Percentiles rank a stretch among this genome's conserved stretches.
These are phyloP conservation scores for Leptographium flavum DNA, from an alignment of 2,329 filamentous ascomycete genomes.

Conservation along the genomic window DNA sequence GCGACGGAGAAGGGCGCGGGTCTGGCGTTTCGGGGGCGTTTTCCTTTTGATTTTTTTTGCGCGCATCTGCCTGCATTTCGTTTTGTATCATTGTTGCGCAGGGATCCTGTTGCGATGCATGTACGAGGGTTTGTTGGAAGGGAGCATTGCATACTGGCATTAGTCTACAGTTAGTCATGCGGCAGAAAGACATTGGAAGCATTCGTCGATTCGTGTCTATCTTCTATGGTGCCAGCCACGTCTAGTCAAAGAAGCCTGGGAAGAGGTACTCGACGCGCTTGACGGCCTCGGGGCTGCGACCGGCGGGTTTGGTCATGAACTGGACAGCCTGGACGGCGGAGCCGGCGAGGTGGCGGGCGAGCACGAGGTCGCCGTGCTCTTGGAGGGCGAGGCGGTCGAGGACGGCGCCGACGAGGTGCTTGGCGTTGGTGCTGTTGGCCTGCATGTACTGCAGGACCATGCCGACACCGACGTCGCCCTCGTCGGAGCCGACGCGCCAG, in stretches of 20 bases:
- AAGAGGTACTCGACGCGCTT: constrained; percentile 79
- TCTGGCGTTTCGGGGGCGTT: too few species aligned
- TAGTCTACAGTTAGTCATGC: too few species aligned
- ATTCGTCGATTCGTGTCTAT: too few species aligned
- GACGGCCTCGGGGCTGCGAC: constrained; percentile 58
- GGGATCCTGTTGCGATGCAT: too few species aligned
- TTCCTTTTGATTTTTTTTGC: too few species aligned
- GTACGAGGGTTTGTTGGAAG: neutral
- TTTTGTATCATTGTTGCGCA: too few species aligned
- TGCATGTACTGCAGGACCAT: constrained; percentile 98
- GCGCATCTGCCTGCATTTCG: too few species aligned
- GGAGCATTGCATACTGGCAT: too few species aligned
- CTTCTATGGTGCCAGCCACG: neutral
- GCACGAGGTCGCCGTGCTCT: constrained; percentile 60
- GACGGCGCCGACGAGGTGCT: constrained; percentile 70
- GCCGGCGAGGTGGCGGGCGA: constrained; percentile 70
- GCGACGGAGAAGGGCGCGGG: too few species aligned
- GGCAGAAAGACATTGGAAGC: too few species aligned
- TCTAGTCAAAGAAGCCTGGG: constrained; percentile 51
- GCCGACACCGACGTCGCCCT: constrained; percentile 77
- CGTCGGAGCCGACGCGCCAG: constrained; percentile 70
- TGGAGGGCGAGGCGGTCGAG: constrained; percentile 71
- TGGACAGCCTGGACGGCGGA: constrained; percentile 62
- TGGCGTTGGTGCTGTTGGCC: constrained; percentile 79
- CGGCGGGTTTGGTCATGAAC: constrained; percentile 68